Evolutionary conservation across 306 rosid genomes (phyloP).

Genomic region (Lupinus albus): DNA sequence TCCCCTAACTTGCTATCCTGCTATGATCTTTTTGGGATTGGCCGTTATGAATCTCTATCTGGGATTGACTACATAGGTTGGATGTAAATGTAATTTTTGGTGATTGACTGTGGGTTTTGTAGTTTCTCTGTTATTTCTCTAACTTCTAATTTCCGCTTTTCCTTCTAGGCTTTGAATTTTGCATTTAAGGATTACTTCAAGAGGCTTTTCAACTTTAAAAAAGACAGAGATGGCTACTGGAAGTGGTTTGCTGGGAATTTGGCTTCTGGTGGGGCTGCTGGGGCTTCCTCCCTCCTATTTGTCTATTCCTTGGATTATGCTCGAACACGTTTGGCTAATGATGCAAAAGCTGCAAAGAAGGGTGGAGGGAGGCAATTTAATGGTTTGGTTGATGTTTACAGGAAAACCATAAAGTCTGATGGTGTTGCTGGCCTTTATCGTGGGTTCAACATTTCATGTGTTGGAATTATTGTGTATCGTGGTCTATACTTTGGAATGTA

Average conservation of each 20-base stretch:
- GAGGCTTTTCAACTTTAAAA: slow-evolving; percentile 86
- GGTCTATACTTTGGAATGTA: slow-evolving; percentile 94
- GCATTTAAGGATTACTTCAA: slow-evolving; percentile 94
- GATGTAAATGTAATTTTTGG: too few species aligned
- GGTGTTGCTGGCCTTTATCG: slow-evolving; percentile 88
- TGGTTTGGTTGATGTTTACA: slow-evolving; percentile 81
- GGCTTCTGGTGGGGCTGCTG: slow-evolving; percentile 93
- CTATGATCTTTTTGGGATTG: too few species aligned
- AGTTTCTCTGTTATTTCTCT: slow-evolving; percentile 17
- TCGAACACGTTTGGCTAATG: slow-evolving; percentile 85
- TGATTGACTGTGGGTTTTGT: not conserved
- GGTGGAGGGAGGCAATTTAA: slow-evolving; percentile 94
- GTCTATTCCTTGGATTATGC: slow-evolving; percentile 84
- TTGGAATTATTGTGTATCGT: slow-evolving; percentile 87
- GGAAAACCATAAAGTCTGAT: slow-evolving; percentile 74
- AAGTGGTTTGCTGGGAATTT: slow-evolving; percentile 94
- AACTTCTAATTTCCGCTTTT: slow-evolving; percentile 3
- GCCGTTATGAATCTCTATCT: too few species aligned
- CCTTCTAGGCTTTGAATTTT: slow-evolving; percentile 76
- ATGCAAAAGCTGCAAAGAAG: slow-evolving; percentile 74
- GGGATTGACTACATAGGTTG: too few species aligned
- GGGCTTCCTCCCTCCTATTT: slow-evolving; percentile 80
- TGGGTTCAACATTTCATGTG: slow-evolving; percentile 77
- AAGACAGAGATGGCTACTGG: slow-evolving; percentile 88
- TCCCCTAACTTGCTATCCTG: too few species aligned